Evolutionary conservation across 768 basidiomycete genomes (phyloP).

Genomic region (Butyriboletus loyo): DNA sequence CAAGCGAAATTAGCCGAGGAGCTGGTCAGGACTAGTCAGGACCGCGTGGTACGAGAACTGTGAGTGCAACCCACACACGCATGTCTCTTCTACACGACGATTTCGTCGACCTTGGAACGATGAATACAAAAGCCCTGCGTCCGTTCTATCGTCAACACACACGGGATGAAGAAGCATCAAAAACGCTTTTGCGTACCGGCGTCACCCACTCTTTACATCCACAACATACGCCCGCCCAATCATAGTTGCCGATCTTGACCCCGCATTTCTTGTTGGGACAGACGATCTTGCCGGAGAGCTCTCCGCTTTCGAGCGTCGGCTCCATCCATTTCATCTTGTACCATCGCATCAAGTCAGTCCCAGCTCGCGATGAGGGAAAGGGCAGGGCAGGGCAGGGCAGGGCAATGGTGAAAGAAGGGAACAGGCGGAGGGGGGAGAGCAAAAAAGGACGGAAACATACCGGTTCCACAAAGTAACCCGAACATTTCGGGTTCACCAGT

Average conservation of each 20-base stretch:
- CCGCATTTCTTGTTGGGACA: constrained; percentile 93
- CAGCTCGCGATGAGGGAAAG: background rate
- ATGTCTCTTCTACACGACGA: constrained; percentile 31
- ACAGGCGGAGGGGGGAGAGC: background rate
- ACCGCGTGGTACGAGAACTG: background rate
- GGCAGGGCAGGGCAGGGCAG: no score
- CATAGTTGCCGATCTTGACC: constrained; percentile 91
- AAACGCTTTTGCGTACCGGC: constrained; percentile 48
- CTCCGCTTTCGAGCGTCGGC: constrained; percentile 67
- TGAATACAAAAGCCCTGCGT: constrained; percentile 56
- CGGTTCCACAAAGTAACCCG: constrained; percentile 96
- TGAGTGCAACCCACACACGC: background rate
- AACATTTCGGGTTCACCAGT: constrained; percentile 78
- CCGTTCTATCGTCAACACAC: background rate
- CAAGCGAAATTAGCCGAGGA: no score
- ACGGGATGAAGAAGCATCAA: background rate
- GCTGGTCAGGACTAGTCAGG: no score
- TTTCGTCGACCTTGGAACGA: constrained; percentile 66
- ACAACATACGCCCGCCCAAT: constrained; percentile 94
- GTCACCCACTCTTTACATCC: constrained; percentile 92
- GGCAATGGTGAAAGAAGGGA: no score
- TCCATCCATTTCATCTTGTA: constrained; percentile 97
- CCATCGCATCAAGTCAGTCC: background rate
- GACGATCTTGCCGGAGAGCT: constrained; percentile 80
- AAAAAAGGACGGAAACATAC: constrained; percentile 35